phyloP scores from a whole-genome alignment of 2,329 filamentous ascomycete species.

The Delphinella strobiligena region DNA sequence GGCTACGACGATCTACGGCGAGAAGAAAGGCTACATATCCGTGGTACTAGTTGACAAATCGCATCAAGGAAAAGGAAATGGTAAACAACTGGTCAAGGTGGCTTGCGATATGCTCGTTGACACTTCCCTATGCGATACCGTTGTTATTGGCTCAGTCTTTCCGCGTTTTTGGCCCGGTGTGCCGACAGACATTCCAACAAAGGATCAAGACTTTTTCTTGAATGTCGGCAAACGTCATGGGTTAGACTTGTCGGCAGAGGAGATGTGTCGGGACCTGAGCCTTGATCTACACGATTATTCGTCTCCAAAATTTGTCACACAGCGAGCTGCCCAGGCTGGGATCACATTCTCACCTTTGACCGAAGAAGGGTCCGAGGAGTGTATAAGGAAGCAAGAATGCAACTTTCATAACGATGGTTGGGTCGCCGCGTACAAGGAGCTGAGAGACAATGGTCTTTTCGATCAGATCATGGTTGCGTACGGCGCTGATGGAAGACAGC shows the following conservation, averaged over 20 bases:
- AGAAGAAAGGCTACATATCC: neutral
- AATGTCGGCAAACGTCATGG: neutral
- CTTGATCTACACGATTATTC: neutral
- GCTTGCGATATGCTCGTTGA: neutral
- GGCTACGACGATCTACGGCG: neutral
- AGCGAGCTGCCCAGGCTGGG: neutral
- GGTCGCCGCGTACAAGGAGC: neutral
- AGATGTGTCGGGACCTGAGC: neutral
- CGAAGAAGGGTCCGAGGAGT: neutral
- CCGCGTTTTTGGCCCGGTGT: neutral
- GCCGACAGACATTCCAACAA: neutral
- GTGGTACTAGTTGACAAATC: neutral
- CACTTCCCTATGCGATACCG: neutral
- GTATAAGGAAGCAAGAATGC: neutral
- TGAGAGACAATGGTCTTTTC: neutral
- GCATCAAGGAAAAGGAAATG: neutral
- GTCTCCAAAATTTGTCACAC: neutral
- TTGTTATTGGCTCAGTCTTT: neutral
- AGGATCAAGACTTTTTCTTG: neutral
- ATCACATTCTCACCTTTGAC: neutral
- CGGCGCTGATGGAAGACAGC: neutral
- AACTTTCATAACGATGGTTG: neutral
- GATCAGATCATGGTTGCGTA: neutral
- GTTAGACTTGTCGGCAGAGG: neutral
- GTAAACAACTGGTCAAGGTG: neutral